phyloP scores from a whole-genome alignment of 2,329 filamentous ascomycete species.

The Aspergillus nomiae region DNA sequence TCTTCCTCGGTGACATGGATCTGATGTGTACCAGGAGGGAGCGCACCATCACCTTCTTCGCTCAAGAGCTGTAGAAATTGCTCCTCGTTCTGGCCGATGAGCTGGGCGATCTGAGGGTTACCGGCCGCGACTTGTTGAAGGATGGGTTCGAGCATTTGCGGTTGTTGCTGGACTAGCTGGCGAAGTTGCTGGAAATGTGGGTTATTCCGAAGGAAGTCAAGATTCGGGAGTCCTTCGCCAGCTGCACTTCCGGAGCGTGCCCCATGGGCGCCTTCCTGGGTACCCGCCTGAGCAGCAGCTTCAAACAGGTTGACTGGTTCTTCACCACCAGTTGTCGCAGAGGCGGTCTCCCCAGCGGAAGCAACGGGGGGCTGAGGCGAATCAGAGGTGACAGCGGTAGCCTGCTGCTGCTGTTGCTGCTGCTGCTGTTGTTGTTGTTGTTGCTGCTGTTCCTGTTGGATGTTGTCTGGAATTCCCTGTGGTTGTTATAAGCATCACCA shows the following conservation, averaged over 20 bases:
- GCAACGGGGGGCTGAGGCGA: slow-evolving; percentile 40
- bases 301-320: slow-evolving; percentile 88
- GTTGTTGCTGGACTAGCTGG: slow-evolving; percentile 95
- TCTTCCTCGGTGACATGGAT: slow-evolving; percentile 95
- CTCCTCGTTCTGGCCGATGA: slow-evolving; percentile 89
- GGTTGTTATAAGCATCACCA: not conserved
- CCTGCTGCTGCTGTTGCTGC: slow-evolving; percentile 60
- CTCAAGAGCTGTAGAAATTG: slow-evolving; percentile 89
- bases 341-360: slow-evolving; percentile 32
- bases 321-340: slow-evolving; percentile 48
- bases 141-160: slow-evolving; percentile 97
- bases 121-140: slow-evolving; percentile 92
- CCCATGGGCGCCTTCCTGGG: slow-evolving; percentile 42
- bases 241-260: slow-evolving; percentile 44
- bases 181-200: slow-evolving; percentile 97
- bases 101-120: slow-evolving; percentile 89
- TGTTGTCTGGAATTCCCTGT: slow-evolving; percentile 86
- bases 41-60: slow-evolving; percentile 75
- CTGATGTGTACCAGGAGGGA: slow-evolving; percentile 84
- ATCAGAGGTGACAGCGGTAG: slow-evolving; percentile 48
- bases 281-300: slow-evolving; percentile 76
- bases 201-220: slow-evolving; percentile 93
- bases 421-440: slow-evolving; percentile 59
- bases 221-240: slow-evolving; percentile 67
- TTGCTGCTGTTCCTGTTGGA: slow-evolving; percentile 74